Evolutionary conservation across 164 flowering plant species (phyloP).

Genomic region (Vitis cinerea): DNA sequence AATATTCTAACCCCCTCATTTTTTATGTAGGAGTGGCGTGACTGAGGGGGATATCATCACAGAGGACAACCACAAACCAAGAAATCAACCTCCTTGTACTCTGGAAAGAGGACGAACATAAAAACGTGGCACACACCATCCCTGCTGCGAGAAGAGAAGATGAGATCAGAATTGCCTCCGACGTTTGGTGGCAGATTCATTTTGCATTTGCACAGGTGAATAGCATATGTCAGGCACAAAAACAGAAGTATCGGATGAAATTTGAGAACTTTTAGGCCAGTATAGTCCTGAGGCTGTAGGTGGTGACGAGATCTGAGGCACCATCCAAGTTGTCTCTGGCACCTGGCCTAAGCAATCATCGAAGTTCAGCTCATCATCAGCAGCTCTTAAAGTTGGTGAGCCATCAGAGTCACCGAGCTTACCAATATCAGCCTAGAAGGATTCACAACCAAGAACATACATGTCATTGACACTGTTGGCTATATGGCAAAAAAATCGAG

Average conservation of each 20-base stretch:
- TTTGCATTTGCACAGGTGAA: conserved; percentile 15
- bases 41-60: too few relatives aligned
- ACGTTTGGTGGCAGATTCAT: conserved; percentile 19
- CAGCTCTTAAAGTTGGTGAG: conserved; percentile 46
- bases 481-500: too few relatives aligned
- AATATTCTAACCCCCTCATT: too few relatives aligned
- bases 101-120: too few relatives aligned
- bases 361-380: conserved; percentile 42
- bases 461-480: too few relatives aligned
- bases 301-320: conserved; percentile 67
- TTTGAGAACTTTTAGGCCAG: conserved; percentile 52
- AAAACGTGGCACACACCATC: too few relatives aligned
- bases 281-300: conserved; percentile 74
- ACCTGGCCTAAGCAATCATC: conserved; percentile 62
- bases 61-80: too few relatives aligned
- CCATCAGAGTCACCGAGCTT: conserved; percentile 64
- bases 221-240: conserved; percentile 67
- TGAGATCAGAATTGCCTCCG: conserved; percentile 20
- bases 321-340: conserved; percentile 59
- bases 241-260: conserved; percentile 28
- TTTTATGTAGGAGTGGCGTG: too few relatives aligned
- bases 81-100: too few relatives aligned
- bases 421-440: conserved; percentile 60
- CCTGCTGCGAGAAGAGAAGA: too few relatives aligned
- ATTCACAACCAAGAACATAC: neutral